phyloP scores from a whole-genome alignment of 345 rosid genomes.

The Bruguiera parviflora region DNA sequence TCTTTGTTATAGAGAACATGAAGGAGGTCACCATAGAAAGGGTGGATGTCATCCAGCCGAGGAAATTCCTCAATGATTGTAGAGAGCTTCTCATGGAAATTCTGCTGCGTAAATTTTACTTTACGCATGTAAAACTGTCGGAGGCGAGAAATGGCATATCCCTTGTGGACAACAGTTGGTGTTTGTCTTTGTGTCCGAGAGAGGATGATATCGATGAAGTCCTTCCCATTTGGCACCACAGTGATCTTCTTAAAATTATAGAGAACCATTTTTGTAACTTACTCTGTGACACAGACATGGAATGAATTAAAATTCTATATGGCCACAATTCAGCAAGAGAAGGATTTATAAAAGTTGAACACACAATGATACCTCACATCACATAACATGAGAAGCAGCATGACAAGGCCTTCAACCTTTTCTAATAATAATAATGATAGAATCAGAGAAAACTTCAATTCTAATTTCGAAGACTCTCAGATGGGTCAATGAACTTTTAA shows the following conservation, averaged over 20 bases:
- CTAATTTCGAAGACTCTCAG: too few relatives aligned
- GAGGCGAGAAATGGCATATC: slow-evolving; percentile 58
- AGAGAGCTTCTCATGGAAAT: slow-evolving; percentile 59
- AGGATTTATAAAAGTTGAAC: too few relatives aligned
- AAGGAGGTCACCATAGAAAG: slow-evolving; percentile 62
- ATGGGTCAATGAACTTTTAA: too few relatives aligned
- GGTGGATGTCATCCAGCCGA: slow-evolving; percentile 54
- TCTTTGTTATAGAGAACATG: slow-evolving; percentile 58
- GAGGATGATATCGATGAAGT: slow-evolving; percentile 53
- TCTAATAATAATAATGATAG: too few relatives aligned
- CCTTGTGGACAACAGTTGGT: slow-evolving; percentile 73
- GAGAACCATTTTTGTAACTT: slow-evolving; percentile 43
- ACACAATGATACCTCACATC: too few relatives aligned
- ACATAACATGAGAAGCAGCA: too few relatives aligned
- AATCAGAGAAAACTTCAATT: too few relatives aligned
- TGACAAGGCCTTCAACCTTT: too few relatives aligned
- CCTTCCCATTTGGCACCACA: slow-evolving; percentile 69
- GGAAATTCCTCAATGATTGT: slow-evolving; percentile 65
- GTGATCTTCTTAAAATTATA: slow-evolving; percentile 68
- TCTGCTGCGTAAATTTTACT: slow-evolving; percentile 57
- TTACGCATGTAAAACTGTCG: slow-evolving; percentile 65
- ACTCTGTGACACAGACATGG: neutral
- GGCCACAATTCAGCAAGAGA: too few relatives aligned
- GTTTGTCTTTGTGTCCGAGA: slow-evolving; percentile 76
- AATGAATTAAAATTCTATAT: too few relatives aligned